Percentiles rank a stretch among this genome's conserved stretches.
Conservation (phyloP, 2,329 filamentous ascomycete genomes). For the Cylindrodendrum hubeiense region DNA sequence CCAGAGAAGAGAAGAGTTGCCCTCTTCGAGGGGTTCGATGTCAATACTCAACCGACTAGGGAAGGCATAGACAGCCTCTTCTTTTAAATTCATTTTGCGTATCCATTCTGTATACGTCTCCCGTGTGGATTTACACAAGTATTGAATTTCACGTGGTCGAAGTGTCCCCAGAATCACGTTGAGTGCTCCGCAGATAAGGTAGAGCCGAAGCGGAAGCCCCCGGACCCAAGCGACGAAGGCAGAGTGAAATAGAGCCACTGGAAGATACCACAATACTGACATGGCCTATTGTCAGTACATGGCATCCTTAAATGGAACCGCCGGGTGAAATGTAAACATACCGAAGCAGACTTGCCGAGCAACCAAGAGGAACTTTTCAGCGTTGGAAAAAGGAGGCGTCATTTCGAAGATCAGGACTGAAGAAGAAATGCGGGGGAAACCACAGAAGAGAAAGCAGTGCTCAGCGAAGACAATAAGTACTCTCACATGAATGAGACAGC, state of each 20-base stretch:
- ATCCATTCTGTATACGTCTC: slow-evolving; percentile 19
- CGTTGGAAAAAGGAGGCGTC: not conserved
- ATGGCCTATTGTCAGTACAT: not conserved
- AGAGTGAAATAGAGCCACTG: not conserved
- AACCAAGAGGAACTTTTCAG: not conserved
- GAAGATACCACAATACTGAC: not conserved
- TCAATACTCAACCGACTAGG: slow-evolving; percentile 4
- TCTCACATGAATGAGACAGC: not conserved
- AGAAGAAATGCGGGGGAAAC: not conserved
- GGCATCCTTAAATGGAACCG: too few species aligned
- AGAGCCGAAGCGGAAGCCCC: not conserved
- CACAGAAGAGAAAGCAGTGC: not conserved
- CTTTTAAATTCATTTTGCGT: not conserved
- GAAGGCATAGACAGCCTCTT: not conserved
- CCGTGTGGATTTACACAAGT: slow-evolving; percentile 10
- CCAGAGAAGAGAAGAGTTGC: slow-evolving; percentile 1
- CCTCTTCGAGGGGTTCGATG: slow-evolving; percentile 13
- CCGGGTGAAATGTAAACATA: not conserved
- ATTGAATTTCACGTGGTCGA: slow-evolving; percentile 21
- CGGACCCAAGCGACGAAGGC: not conserved
- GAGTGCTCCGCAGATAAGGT: slow-evolving; percentile 14
- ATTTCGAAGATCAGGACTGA: not conserved
- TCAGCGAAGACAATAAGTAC: not conserved
- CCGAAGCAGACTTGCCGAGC: not conserved
- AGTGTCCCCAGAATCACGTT: slow-evolving; percentile 7